Conservation (phyloP, 371 early-diverging fungal genomes). For the Catenaria anguillulae region DNA sequence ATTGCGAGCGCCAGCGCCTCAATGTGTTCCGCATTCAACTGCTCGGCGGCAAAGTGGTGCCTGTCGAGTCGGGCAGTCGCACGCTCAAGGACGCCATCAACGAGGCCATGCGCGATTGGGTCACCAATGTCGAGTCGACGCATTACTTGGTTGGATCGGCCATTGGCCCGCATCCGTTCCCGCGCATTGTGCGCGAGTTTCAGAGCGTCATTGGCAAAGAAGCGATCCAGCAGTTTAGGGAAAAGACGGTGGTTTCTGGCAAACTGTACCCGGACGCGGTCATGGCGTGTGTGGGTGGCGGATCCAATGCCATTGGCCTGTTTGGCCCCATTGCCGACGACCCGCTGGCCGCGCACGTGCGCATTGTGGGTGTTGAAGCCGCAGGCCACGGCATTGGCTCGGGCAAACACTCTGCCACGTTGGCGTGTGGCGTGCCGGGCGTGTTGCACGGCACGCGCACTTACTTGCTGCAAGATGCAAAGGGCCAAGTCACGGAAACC, state of each 20-base stretch:
- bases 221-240: constrained; percentile 21
- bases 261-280: constrained; percentile 73
- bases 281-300: constrained; percentile 93
- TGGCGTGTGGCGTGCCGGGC: constrained; percentile 73
- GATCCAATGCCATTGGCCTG: constrained; percentile 91
- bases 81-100: constrained; percentile 96
- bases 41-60: constrained; percentile 82
- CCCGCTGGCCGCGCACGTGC: constrained; percentile 28
- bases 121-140: constrained; percentile 79
- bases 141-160: constrained; percentile 95
- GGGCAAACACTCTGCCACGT: constrained; percentile 73
- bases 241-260: constrained; percentile 25
- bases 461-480: constrained; percentile 76
- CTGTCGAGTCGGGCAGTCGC: constrained; percentile 57
- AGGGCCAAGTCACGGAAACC: constrained; percentile 90
- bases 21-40: constrained; percentile 92
- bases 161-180: constrained; percentile 91
- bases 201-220: constrained; percentile 65
- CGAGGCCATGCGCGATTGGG: constrained; percentile 97
- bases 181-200: constrained; percentile 87
- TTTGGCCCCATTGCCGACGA: constrained; percentile 88
- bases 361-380: constrained; percentile 85
- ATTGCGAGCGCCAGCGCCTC: constrained; percentile 80
- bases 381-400: constrained; percentile 76
- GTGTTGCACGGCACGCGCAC: constrained; percentile 93